phyloP scores from a whole-genome alignment of 352 stramenopile genomes.

The Aphanomyces astaci region DNA sequence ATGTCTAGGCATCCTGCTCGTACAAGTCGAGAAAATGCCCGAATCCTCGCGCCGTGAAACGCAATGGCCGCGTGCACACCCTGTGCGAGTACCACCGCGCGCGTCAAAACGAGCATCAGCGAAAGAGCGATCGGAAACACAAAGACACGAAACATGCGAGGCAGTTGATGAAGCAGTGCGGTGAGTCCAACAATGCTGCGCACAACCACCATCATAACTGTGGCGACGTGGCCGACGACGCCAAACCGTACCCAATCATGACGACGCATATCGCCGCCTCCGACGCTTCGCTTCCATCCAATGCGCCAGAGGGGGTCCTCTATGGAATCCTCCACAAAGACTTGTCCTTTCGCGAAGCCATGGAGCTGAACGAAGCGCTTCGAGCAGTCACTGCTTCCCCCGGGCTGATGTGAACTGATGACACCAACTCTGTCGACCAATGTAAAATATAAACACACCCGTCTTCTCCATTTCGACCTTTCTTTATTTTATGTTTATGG shows the following conservation, averaged over 20 bases:
- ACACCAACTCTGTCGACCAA: too few relatives aligned
- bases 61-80: slow-evolving; percentile 77
- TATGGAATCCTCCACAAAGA: slow-evolving; percentile 1
- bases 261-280: background rate
- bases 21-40: slow-evolving; percentile 84
- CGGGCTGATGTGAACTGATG: background rate
- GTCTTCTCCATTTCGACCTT: background rate
- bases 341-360: background rate
- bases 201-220: background rate
- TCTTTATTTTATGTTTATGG: background rate
- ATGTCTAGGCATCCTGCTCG: slow-evolving; percentile 45
- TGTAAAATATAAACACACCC: background rate
- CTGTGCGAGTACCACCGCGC: slow-evolving; percentile 79
- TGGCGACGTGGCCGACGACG: background rate
- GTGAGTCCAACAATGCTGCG: background rate
- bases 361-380: background rate
- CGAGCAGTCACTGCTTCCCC: background rate
- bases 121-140: slow-evolving; percentile 83
- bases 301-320: background rate
- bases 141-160: slow-evolving; percentile 7
- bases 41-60: slow-evolving; percentile 74
- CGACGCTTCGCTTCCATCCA: too few relatives aligned
- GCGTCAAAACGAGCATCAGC: slow-evolving; percentile 78
- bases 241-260: background rate
- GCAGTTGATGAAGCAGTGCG: background rate